Evolutionary conservation across 2,329 filamentous ascomycete species (phyloP).

Genomic region (Tetracladium maxilliforme): DNA sequence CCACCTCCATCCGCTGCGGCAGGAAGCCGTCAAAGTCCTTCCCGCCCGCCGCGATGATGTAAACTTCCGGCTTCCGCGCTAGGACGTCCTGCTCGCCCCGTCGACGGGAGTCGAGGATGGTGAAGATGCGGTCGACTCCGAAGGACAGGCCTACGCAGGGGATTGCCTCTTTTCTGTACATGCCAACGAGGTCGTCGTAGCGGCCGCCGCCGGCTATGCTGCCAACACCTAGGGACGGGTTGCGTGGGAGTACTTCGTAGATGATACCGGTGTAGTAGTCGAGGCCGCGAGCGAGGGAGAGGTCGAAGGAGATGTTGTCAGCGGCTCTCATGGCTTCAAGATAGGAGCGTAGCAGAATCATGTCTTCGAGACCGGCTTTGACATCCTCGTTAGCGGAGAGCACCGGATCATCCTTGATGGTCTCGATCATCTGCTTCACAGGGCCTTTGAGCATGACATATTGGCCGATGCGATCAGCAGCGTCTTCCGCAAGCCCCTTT

Average conservation of each 20-base stretch:
- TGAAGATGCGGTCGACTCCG: constrained; percentile 90
- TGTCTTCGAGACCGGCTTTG: constrained; percentile 67
- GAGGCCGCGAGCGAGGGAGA: constrained; percentile 79
- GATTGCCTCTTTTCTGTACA: constrained; percentile 81
- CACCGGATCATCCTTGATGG: constrained; percentile 50
- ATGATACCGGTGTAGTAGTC: constrained; percentile 75
- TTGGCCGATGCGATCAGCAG: constrained; percentile 77
- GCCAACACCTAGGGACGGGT: constrained; percentile 72
- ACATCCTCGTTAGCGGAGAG: constrained; percentile 60
- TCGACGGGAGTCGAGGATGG: constrained; percentile 69
- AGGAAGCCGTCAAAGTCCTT: constrained; percentile 80
- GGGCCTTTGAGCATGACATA: constrained; percentile 71
- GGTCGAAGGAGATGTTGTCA: constrained; percentile 71
- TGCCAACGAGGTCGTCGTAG: constrained; percentile 86
- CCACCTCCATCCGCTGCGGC: constrained; percentile 71
- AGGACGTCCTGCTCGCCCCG: constrained; percentile 45
- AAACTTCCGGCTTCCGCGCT: constrained; percentile 72
- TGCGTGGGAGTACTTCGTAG: constrained; percentile 61
- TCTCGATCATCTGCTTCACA: constrained; percentile 58
- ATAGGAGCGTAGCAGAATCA: constrained; percentile 69
- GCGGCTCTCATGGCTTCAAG: constrained; percentile 63
- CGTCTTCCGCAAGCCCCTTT: constrained; percentile 62
- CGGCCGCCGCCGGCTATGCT: constrained; percentile 81
- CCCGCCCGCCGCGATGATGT: constrained; percentile 87
- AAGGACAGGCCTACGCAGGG: constrained; percentile 90